Percentiles rank a stretch among this genome's conserved stretches.
phyloP scores from a whole-genome alignment of 139 green algal species.

The Nannochloris sp. region DNA sequence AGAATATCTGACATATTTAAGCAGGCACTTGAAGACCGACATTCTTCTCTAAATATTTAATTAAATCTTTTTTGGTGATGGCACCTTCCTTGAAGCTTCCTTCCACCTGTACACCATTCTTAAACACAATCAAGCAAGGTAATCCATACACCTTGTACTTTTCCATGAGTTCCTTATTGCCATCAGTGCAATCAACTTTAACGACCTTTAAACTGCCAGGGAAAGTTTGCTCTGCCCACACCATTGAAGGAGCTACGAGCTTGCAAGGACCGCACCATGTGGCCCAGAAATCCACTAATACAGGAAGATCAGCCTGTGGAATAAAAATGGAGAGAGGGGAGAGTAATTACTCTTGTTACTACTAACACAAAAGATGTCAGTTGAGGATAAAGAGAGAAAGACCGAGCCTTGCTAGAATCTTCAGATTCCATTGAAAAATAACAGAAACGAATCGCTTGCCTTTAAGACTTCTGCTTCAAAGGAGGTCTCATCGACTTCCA shows the following conservation, averaged over 20 bases:
- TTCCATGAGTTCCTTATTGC: slow-evolving; percentile 73
- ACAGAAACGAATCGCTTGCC: slow-evolving; percentile 18
- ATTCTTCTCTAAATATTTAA: slow-evolving; percentile 52
- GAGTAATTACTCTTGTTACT: background rate
- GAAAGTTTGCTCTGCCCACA: slow-evolving; percentile 66
- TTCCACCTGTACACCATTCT: slow-evolving; percentile 70
- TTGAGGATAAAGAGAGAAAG: background rate
- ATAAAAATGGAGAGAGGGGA: background rate
- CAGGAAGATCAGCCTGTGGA: slow-evolving; percentile 53
- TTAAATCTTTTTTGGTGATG: slow-evolving; percentile 64
- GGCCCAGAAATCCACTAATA: slow-evolving; percentile 93
- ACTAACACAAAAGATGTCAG: too few species aligned
- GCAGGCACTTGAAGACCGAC: background rate
- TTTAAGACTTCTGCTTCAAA: slow-evolving; percentile 68
- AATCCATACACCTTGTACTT: slow-evolving; percentile 95
- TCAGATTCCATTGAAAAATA: background rate
- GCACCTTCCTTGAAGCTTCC: slow-evolving; percentile 81
- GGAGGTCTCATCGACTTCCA: slow-evolving; percentile 30
- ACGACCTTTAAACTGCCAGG: slow-evolving; percentile 77
- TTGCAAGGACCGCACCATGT: slow-evolving; percentile 91
- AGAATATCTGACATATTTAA: background rate
- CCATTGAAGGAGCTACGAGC: slow-evolving; percentile 72
- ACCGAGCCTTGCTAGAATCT: background rate
- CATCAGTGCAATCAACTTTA: slow-evolving; percentile 81
- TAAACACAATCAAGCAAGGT: slow-evolving; percentile 87